Evolutionary conservation across 768 basidiomycete species (phyloP), one percentile per base, ranked within the genome.

Genomic region (Boletus patriciae): DNA sequence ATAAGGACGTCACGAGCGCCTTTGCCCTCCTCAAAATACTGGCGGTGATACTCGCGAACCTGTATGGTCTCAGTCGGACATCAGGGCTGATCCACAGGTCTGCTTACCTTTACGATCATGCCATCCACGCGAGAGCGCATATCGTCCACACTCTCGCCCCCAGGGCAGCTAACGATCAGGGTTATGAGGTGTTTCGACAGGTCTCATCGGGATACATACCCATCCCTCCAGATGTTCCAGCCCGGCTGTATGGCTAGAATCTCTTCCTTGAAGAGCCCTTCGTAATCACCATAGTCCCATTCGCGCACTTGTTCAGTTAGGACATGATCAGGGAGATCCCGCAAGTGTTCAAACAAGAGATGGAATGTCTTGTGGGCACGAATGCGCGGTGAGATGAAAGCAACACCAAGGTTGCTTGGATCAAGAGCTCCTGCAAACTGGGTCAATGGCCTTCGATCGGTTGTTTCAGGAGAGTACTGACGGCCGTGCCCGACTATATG

Each of bases 211-310:
- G 38, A 46, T 11, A 72, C 78, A 36, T 69, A 87, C 87, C 91
- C 93, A 65, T 94, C 88, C 40, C 71, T 79, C 92, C 92, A 96
- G 64, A 95, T 94, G n/a, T 69, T 65, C 93, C 93, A 98, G 34
- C 66, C 70, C 4, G 80, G 76, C 49, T 76, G 80, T 54, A 74
- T 79, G 47, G 78, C 78, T 58, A 84, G 76, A 63, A 96, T 96
- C 63, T 96, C 90, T n/a, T 83, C 74, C n/a, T 86, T 77, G 27
- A 80, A 69, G 41, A 94, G 81, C 6, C 94, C 94, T 69, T 96
- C 94, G 66, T 91, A 97, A 9, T 90, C 83, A 11, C 95, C 90
- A 67, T 96, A 96, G 66, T 96, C 90, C 92, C 92, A 95, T 70
- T 95, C 93, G 42, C 84, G 78, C 25, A 77, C 86, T 23, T 83